Evolutionary conservation across 495 filamentous ascomycete genomes (phyloP).

Genomic region (Neurospora tetraspora): DNA sequence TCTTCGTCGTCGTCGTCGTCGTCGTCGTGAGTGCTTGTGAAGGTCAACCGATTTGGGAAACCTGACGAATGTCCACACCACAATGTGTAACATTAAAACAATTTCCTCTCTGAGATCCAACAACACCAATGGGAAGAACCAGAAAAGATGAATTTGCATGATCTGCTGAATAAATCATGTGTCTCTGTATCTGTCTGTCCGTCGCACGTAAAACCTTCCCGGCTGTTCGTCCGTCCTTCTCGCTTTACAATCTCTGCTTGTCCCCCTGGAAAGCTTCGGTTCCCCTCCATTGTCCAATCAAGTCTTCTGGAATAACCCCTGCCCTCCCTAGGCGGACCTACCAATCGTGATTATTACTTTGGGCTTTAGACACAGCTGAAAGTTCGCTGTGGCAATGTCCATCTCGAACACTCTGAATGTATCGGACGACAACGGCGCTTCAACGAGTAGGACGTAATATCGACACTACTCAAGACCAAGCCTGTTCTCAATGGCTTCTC

Average conservation of each 20-base stretch:
- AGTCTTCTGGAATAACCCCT: too few species aligned
- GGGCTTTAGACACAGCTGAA: neutral
- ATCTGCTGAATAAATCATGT: too few species aligned
- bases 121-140: neutral
- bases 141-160: too few species aligned
- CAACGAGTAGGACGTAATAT: neutral
- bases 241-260: too few species aligned
- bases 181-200: too few species aligned
- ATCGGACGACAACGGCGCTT: neutral
- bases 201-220: too few species aligned
- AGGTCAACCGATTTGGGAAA: neutral
- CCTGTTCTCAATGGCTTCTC: constrained; percentile 44
- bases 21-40: neutral
- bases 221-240: too few species aligned
- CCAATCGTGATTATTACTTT: too few species aligned
- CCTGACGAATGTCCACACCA: neutral
- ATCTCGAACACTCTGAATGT: neutral
- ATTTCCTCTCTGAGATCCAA: neutral
- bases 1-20: neutral
- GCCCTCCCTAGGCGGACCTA: too few species aligned
- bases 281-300: too few species aligned
- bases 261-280: too few species aligned
- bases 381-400: neutral
- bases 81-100: neutral
- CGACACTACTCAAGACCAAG: constrained; percentile 22